Conservation (phyloP, 75 land plant genomes). For the Selaginella tamariscina region DNA sequence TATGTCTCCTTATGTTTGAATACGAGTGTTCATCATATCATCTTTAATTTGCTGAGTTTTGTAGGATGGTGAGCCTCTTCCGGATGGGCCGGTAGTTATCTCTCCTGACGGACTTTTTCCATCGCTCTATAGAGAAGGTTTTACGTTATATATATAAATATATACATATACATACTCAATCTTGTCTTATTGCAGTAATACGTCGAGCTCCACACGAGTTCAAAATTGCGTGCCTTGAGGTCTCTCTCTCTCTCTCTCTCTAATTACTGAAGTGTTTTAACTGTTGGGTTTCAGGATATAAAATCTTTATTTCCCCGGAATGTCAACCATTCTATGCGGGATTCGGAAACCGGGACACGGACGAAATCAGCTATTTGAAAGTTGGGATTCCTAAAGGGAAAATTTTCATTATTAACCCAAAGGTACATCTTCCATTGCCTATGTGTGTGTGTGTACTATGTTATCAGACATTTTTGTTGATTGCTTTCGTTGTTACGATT, state of each 20-base stretch:
- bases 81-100: conserved; percentile 67
- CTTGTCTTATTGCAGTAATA: not conserved
- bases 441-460: not conserved
- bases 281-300: not conserved
- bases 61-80: conserved; percentile 70
- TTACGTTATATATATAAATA: not conserved
- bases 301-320: not conserved
- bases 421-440: not conserved
- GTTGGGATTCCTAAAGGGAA: not conserved
- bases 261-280: not conserved
- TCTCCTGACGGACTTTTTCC: conserved; percentile 75
- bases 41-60: too few species aligned
- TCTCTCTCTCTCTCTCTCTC: not conserved
- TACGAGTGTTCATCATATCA: too few species aligned
- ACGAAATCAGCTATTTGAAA: conserved; percentile 1
- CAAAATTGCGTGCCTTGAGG: not conserved
- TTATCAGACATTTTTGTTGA: conserved; percentile 1
- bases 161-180: not conserved
- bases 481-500: not conserved
- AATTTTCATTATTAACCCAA: not conserved
- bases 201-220: not conserved
- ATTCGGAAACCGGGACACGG: not conserved
- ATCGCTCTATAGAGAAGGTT: conserved; percentile 63
- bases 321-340: not conserved
- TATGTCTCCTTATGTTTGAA: not conserved